phyloP scores from a whole-genome alignment of 371 early-diverging fungal species.

The Choanephora cucurbitarum region DNA sequence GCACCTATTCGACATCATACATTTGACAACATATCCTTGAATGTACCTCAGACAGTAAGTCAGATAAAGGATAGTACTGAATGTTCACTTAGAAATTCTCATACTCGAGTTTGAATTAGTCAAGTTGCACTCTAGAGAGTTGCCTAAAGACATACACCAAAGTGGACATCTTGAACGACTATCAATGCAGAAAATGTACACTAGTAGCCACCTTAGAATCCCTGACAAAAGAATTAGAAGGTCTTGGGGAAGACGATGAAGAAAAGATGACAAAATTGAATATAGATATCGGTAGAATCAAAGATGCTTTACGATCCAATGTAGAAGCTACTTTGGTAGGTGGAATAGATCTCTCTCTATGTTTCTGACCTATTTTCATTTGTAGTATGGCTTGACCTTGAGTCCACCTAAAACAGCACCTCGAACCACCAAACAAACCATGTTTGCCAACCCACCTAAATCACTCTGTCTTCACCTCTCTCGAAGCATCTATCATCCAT shows the following conservation, averaged over 20 bases:
- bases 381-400: conserved; percentile 39
- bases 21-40: conserved; percentile 80
- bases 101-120: no score
- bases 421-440: conserved; percentile 61
- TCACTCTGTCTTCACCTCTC: conserved; percentile 74
- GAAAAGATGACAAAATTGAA: conserved; percentile 17
- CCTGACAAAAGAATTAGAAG: conserved; percentile 38
- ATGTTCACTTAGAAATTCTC: no score
- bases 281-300: conserved; percentile 33
- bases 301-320: conserved; percentile 40
- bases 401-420: conserved; percentile 29
- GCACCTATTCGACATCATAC: conserved; percentile 82
- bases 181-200: conserved; percentile 75
- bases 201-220: conserved; percentile 60
- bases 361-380: conserved; percentile 4
- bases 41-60: conserved; percentile 64
- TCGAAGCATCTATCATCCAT: conserved; percentile 67
- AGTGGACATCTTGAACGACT: conserved; percentile 74
- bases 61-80: no score
- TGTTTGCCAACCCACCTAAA: conserved; percentile 67
- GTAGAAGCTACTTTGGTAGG: conserved; percentile 40
- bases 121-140: conserved; percentile 64
- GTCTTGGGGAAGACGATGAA: conserved; percentile 12
- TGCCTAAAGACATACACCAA: conserved; percentile 68
- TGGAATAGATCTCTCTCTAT: conserved; percentile 19